These are phyloP conservation scores for Ambrosiella xylebori DNA, from an alignment of 2,329 filamentous ascomycete genomes.

Conservation along the genomic window DNA sequence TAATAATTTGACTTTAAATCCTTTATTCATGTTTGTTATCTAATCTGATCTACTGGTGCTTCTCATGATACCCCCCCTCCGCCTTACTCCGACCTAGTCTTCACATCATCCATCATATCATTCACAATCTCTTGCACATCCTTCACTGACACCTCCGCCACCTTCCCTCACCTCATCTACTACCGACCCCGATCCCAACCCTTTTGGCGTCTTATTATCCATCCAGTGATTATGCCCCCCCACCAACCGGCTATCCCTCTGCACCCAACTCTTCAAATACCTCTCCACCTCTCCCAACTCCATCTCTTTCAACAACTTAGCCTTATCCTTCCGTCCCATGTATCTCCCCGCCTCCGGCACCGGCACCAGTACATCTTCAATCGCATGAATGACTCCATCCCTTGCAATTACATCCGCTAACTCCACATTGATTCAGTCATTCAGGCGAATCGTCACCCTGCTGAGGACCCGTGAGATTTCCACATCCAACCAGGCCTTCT, in stretches of 20 bases:
- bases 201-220: constrained; percentile 1
- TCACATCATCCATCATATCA: too few species aligned
- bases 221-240: constrained; percentile 12
- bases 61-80: neutral
- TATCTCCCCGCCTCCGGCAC: neutral
- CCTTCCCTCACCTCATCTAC: neutral
- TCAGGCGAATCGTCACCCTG: constrained; percentile 55
- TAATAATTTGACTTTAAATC: neutral
- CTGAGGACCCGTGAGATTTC: constrained; percentile 54
- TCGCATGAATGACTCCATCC: constrained; percentile 61
- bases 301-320: constrained; percentile 9
- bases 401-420: constrained; percentile 37
- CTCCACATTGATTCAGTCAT: constrained; percentile 47
- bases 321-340: neutral
- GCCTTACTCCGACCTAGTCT: constrained; percentile 27
- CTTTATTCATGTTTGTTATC: neutral
- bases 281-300: constrained; percentile 13
- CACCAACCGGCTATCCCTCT: constrained; percentile 7
- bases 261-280: constrained; percentile 16
- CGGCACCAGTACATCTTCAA: constrained; percentile 58
- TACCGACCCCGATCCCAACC: neutral
- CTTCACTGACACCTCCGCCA: neutral
- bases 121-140: constrained; percentile 19
- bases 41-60: too few species aligned
- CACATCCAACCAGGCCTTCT: constrained; percentile 47